phyloP scores from a whole-genome alignment of 2,329 filamentous ascomycete species.

The Alternaria gansuensis region DNA sequence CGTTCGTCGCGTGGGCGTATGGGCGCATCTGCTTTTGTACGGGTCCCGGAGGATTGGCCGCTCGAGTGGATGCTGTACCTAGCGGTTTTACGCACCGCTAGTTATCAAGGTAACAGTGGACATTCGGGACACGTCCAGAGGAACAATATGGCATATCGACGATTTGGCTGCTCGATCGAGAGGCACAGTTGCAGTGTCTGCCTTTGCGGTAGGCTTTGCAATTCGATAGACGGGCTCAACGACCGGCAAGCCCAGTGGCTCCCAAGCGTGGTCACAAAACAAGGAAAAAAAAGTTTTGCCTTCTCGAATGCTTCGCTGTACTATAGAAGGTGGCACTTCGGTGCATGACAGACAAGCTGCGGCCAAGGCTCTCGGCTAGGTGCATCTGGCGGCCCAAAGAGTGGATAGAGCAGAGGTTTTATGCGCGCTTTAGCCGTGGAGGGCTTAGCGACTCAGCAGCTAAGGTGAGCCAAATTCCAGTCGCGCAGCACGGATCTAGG shows the following conservation, averaged over 20 bases:
- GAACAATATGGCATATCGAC: neutral
- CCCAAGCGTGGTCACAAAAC: constrained; percentile 8
- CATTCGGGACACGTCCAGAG: constrained; percentile 6
- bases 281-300: constrained; percentile 17
- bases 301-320: constrained; percentile 13
- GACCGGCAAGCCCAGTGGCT: neutral
- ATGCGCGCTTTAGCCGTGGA: constrained; percentile 24
- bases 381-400: constrained; percentile 13
- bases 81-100: constrained; percentile 13
- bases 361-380: constrained; percentile 32
- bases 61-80: constrained; percentile 2
- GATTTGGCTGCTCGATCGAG: constrained; percentile 1
- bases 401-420: constrained; percentile 7
- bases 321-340: constrained; percentile 12
- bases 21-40: constrained; percentile 7
- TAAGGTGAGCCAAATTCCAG: constrained; percentile 28
- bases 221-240: constrained; percentile 6
- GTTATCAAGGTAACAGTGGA: constrained; percentile 7
- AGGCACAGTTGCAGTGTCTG: neutral
- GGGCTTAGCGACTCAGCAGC: constrained; percentile 23
- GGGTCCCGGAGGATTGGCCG: constrained; percentile 7
- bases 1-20: constrained; percentile 8
- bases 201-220: neutral
- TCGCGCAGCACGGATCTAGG: constrained; percentile 25
- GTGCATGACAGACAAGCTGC: constrained; percentile 30